A percentile compares a stretch with the other conserved stretches of the same genome.
phyloP scores from a whole-genome alignment of 225 moss, liverwort and hornwort genomes.

The Sphagnum contortum region DNA sequence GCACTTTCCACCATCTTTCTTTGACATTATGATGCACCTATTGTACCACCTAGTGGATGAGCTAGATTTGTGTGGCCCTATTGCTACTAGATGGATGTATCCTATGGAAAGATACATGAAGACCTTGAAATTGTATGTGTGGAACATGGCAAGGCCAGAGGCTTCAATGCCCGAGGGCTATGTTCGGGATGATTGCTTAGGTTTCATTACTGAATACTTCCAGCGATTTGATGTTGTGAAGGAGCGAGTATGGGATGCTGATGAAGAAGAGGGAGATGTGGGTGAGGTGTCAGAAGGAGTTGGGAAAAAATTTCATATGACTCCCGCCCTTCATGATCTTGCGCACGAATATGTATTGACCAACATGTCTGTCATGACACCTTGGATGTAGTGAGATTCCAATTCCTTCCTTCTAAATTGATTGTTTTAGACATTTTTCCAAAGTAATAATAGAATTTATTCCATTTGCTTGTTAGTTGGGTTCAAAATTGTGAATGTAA shows the following conservation, averaged over 20 bases:
- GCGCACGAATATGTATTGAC: background rate
- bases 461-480: too few species aligned
- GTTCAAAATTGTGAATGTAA: too few species aligned
- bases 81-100: background rate
- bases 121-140: background rate
- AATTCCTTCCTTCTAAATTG: background rate
- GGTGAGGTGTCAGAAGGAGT: background rate
- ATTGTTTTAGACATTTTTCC: background rate
- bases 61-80: background rate
- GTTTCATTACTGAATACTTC: background rate
- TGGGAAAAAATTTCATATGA: too few species aligned
- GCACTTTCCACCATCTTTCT: background rate
- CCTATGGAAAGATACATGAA: slow-evolving; percentile 2
- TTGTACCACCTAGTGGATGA: background rate
- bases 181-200: background rate
- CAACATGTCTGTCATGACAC: background rate
- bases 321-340: too few species aligned
- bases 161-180: background rate
- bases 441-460: too few species aligned
- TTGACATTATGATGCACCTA: background rate
- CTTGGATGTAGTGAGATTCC: background rate
- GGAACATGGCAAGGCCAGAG: background rate
- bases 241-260: background rate
- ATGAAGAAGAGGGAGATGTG: background rate
- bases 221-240: too few species aligned